A percentile compares a stretch with the other conserved stretches of the same genome.
phyloP scores from a whole-genome alignment of 345 rosid species.

The Boechera retrofracta region DNA sequence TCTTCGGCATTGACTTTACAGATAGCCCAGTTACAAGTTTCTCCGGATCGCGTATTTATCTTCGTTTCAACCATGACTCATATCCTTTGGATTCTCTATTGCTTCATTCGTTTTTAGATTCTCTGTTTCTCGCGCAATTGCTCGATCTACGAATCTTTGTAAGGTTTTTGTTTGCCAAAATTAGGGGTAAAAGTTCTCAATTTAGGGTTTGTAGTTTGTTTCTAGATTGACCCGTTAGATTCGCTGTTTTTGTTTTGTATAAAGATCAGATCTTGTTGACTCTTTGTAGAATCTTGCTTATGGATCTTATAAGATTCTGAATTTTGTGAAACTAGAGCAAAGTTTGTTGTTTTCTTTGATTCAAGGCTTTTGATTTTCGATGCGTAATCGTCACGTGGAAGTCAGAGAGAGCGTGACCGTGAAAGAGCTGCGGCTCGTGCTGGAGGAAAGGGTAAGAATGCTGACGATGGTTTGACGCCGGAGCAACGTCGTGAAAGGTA shows the following conservation, averaged over 20 bases:
- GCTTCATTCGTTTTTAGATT: neutral
- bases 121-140: neutral
- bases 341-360: conserved; percentile 3
- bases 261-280: conserved; percentile 14
- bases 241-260: neutral
- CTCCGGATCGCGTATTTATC: conserved; percentile 16
- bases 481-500: conserved; percentile 96
- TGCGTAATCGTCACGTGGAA: conserved; percentile 58
- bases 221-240: neutral
- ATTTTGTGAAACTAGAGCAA: neutral
- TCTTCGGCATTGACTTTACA: conserved; percentile 33
- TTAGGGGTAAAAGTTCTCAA: neutral
- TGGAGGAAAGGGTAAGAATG: conserved; percentile 47
- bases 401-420: conserved; percentile 82
- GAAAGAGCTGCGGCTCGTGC: conserved; percentile 78
- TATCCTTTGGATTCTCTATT: conserved; percentile 38
- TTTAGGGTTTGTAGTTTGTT: neutral
- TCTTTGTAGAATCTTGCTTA: neutral
- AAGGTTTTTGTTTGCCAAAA: neutral
- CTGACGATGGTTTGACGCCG: conserved; percentile 73
- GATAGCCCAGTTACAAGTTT: no score
- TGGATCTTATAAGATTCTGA: conserved; percentile 7
- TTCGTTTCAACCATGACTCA: conserved; percentile 43
- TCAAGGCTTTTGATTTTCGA: conserved; percentile 9
- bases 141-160: conserved; percentile 28